Base-by-base conservation (phyloP, 1,139 yeast species). In the Protomyces inouyei region DNA sequence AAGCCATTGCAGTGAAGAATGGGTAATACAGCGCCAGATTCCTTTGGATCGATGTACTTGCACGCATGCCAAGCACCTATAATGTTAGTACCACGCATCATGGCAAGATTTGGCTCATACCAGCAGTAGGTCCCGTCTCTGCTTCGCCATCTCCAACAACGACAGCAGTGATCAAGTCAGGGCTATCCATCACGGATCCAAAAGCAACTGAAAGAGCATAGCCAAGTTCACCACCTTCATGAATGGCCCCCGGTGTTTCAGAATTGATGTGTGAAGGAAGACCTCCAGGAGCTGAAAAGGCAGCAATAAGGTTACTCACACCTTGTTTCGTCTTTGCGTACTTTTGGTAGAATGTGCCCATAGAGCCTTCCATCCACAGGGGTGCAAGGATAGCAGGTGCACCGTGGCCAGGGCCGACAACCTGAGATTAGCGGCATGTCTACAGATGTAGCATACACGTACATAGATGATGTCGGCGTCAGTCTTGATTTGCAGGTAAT, bases 141-240 rank as follows among this genome's bases (percentile, higher is more conserved):
- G 70, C 69, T 60, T 68, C 70, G 35, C 70, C 70, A 25, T 68
- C 70, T 18, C 70, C 70, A 48, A 68, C 64, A 35, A 68, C 57
- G 36, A 66, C 66, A 18, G 67, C 48, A n/a, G 64, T 68, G 40
- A 68, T 65, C 57, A 68, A 60, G 40, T 68, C 68, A 9, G 70
- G 70, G 40, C 66, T 66, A 61, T 68, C 70, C 68, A 67, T 67
- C 52, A 68, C 64, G 9, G 70, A 66, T 43, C 70, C 70, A 45
- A 65, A 68, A 3, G 70, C 55, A 23, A 68, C 70, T 5, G 70
- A 66, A 18, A 68, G 68, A 38, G 70, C 68, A 65, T 68, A 68
- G 8, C 70, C 70, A 12, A 68, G 66, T 61, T 68, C 70, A 52
- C 70, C 70, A 35, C 70, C 70, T 45, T 68, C 70, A 64, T 68